A percentile compares a stretch with the other conserved stretches of the same genome.
phyloP scores from a whole-genome alignment of 441 rosid species.

The Pelargonium exstipulatum region DNA sequence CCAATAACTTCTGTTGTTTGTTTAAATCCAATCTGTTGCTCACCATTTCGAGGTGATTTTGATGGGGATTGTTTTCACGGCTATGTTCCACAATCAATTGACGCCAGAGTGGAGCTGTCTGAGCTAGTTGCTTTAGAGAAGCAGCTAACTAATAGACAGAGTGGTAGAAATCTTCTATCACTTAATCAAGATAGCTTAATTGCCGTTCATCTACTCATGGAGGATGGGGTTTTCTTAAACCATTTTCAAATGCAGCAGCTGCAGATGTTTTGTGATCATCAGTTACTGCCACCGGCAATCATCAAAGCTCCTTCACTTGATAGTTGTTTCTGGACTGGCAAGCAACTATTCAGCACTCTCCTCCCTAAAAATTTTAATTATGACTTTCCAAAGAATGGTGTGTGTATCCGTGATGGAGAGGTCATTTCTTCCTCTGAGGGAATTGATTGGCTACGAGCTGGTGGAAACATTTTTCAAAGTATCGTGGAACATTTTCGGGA shows the following conservation, averaged over 20 bases:
- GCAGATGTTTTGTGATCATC: constrained; percentile 57
- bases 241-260: constrained; percentile 72
- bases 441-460: constrained; percentile 70
- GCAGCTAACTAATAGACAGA: constrained; percentile 69
- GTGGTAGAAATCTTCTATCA: constrained; percentile 70
- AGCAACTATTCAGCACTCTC: constrained; percentile 77
- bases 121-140: constrained; percentile 83
- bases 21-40: constrained; percentile 78
- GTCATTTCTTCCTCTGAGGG: constrained; percentile 60
- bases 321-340: constrained; percentile 70
- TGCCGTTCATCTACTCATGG: constrained; percentile 68
- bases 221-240: constrained; percentile 44
- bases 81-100: constrained; percentile 80
- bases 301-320: constrained; percentile 39
- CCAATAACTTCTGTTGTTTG: constrained; percentile 70
- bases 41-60: constrained; percentile 91
- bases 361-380: constrained; percentile 64
- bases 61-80: constrained; percentile 99
- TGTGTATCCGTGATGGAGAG: constrained; percentile 61
- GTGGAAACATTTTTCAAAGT: constrained; percentile 67
- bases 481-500: constrained; percentile 43
- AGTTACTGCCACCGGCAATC: constrained; percentile 43
- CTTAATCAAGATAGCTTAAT: constrained; percentile 80
- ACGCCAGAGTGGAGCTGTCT: constrained; percentile 63
- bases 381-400: constrained; percentile 39